Percentiles rank a stretch among this genome's conserved stretches.
Evolutionary conservation across 352 stramenopile genomes (phyloP).

Genomic region (Globisporangium okanoganense): DNA sequence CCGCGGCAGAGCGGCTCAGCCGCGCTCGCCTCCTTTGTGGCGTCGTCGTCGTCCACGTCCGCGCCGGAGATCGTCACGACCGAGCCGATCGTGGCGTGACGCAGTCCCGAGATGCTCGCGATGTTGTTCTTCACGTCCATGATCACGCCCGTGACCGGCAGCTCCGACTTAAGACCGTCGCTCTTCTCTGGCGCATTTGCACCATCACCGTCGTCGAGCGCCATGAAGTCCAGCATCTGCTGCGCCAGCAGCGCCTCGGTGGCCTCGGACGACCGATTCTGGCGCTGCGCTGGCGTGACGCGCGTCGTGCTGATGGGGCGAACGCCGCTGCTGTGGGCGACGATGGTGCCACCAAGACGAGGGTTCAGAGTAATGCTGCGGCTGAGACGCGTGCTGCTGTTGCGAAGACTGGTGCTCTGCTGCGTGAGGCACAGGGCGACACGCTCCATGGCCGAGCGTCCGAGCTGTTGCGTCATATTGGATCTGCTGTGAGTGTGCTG

Average conservation of each 20-base stretch:
- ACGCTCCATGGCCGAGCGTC: slow-evolving; percentile 6
- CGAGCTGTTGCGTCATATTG: slow-evolving; percentile 12
- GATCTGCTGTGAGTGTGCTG: no score
- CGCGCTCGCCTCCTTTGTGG: neutral
- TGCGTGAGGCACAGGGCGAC: slow-evolving; percentile 8
- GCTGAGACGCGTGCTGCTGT: neutral
- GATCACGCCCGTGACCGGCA: slow-evolving; percentile 49
- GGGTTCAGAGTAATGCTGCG: neutral
- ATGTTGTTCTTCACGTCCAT: slow-evolving; percentile 72
- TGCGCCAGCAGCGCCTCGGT: slow-evolving; percentile 57
- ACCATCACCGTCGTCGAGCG: slow-evolving; percentile 26
- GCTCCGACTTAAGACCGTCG: slow-evolving; percentile 10
- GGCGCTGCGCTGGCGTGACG: slow-evolving; percentile 1
- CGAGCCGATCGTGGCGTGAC: slow-evolving; percentile 68
- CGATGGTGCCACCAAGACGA: neutral
- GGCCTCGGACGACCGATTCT: slow-evolving; percentile 28
- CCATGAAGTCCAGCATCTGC: slow-evolving; percentile 70
- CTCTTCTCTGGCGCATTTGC: neutral
- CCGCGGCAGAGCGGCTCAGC: slow-evolving; percentile 28
- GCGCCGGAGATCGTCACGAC: slow-evolving; percentile 44
- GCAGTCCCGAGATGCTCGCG: slow-evolving; percentile 67
- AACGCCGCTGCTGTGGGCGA: neutral
- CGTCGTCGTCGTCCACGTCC: slow-evolving; percentile 6
- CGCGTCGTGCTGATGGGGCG: slow-evolving; percentile 20
- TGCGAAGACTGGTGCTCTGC: neutral